Evolutionary conservation across 441 rosid genomes (phyloP), one percentile per base, ranked within the genome.

Genomic region (Erodium moschatum): DNA sequence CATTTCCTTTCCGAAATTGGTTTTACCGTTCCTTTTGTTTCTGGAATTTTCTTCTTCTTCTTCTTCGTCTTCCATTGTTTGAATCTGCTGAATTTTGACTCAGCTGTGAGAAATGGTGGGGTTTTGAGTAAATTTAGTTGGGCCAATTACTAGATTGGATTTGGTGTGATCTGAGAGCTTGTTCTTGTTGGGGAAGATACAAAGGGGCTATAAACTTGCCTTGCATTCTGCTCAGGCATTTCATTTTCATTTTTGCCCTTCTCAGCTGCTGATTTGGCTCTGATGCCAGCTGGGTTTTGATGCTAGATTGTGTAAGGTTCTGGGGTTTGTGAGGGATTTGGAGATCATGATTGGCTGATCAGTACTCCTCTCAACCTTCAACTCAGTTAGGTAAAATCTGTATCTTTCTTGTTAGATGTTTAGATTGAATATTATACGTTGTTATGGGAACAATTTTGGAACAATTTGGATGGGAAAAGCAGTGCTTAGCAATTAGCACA

Each of bases 291-390:
- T 21, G 65, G 65, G 65, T 21, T 62, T 62, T 62, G 63, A 12
- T 56, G 63, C 24, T 7, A 56, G 27, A 56, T 56, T 56, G 63
- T 56, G 24, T 56, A 21, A 56, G 27, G 27, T 19, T 18, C 10
- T 56, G 27, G 63, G 63, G 63, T 54, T 54, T 54, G 62, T 52
- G 63, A 12, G 54, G 64, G 31, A 48, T 50, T 50, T 50, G 15
- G 60, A 18, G 60, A 15, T 52, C 60, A 52, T 52, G 60, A 52
- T 52, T 15, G 60, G 60, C 65, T 62, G 65, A 62, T 24, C 35
- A 8, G n/a, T n/a, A 24, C 38, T 62, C 29, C 38, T 62, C 6
- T 24, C 35, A 62, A 33, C 60, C 65, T 62, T 27, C 33, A 62
- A 10, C 16, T 27, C 38, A 21, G 3, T 62, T 15, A 62, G 65